Conservation (phyloP, 192 early-diverging fungal species). For the Coemansia sp. region DNA sequence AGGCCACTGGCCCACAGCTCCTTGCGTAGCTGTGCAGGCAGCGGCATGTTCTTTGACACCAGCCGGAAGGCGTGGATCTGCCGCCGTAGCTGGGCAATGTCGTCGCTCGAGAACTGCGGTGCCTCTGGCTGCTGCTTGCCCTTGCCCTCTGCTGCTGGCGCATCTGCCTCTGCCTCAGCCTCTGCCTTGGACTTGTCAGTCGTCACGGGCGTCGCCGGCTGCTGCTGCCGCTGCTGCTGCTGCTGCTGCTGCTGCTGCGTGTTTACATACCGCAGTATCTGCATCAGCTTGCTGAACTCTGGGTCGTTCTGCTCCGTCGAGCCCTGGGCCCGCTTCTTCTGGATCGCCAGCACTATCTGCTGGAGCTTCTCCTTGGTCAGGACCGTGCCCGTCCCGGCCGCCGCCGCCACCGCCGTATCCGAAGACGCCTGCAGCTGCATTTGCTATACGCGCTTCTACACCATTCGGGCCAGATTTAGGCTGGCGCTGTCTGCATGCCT, state of each 20-base stretch:
- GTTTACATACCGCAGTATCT: slow-evolving; percentile 43
- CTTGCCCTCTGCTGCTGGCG: neutral
- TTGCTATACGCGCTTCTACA: no score
- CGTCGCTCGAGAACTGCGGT: slow-evolving; percentile 50
- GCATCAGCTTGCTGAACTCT: slow-evolving; percentile 66
- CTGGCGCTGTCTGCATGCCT: no score
- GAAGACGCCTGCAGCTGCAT: slow-evolving; percentile 18
- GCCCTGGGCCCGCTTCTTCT: slow-evolving; percentile 56
- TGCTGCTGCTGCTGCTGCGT: slow-evolving; percentile 43
- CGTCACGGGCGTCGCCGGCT: slow-evolving; percentile 25
- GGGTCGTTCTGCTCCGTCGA: slow-evolving; percentile 72
- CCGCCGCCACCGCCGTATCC: neutral
- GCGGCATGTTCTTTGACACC: slow-evolving; percentile 69
- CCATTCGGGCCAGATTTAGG: no score
- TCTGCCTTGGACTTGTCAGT: slow-evolving; percentile 3
- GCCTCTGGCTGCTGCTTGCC: slow-evolving; percentile 1
- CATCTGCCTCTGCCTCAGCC: slow-evolving; percentile 1
- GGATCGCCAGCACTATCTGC: slow-evolving; percentile 29
- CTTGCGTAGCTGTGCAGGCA: slow-evolving; percentile 66
- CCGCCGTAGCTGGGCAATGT: slow-evolving; percentile 63
- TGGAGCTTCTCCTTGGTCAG: slow-evolving; percentile 28
- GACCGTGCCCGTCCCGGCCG: neutral
- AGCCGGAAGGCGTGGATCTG: slow-evolving; percentile 86
- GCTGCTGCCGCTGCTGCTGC: slow-evolving; percentile 23
- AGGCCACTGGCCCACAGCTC: slow-evolving; percentile 55